Percentiles rank a stretch among this genome's conserved stretches.
phyloP scores from a whole-genome alignment of 164 flowering plant genomes.

The Protea cynaroides region DNA sequence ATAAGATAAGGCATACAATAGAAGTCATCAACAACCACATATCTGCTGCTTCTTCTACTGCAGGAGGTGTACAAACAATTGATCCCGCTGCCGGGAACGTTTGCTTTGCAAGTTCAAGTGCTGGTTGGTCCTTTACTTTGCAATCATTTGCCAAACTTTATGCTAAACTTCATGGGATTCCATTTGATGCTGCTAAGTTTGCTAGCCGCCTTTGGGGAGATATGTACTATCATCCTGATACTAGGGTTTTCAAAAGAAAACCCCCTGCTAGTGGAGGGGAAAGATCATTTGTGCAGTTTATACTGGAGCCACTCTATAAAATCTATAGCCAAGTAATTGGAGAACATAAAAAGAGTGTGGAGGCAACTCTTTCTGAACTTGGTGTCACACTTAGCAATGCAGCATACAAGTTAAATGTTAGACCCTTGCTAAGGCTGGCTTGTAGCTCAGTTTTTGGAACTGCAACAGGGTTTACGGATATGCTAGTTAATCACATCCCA shows the following conservation, averaged over 20 bases:
- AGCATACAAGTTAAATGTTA: slow-evolving; percentile 81
- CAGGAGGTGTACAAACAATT: slow-evolving; percentile 69
- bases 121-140: slow-evolving; percentile 98
- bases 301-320: slow-evolving; percentile 94
- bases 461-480: slow-evolving; percentile 97
- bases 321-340: slow-evolving; percentile 96
- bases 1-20: slow-evolving; percentile 78
- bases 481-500: slow-evolving; percentile 93
- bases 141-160: slow-evolving; percentile 94
- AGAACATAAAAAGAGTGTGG: slow-evolving; percentile 97
- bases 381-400: slow-evolving; percentile 94
- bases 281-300: slow-evolving; percentile 93
- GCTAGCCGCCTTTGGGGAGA: slow-evolving; percentile 98
- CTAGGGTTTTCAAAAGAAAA: slow-evolving; percentile 63
- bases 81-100: slow-evolving; percentile 92
- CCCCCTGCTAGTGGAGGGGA: slow-evolving; percentile 80
- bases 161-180: slow-evolving; percentile 97
- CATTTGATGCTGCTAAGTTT: slow-evolving; percentile 86
- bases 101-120: slow-evolving; percentile 95
- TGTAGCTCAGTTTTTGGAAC: slow-evolving; percentile 96
- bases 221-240: slow-evolving; percentile 68
- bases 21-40: slow-evolving; percentile 86
- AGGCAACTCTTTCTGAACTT: slow-evolving; percentile 83
- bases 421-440: slow-evolving; percentile 89
- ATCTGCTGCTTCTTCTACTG: slow-evolving; percentile 78